These are phyloP conservation scores for Alternaria incomplexa DNA, from an alignment of 2,329 filamentous ascomycete species.

Conservation along the genomic window DNA sequence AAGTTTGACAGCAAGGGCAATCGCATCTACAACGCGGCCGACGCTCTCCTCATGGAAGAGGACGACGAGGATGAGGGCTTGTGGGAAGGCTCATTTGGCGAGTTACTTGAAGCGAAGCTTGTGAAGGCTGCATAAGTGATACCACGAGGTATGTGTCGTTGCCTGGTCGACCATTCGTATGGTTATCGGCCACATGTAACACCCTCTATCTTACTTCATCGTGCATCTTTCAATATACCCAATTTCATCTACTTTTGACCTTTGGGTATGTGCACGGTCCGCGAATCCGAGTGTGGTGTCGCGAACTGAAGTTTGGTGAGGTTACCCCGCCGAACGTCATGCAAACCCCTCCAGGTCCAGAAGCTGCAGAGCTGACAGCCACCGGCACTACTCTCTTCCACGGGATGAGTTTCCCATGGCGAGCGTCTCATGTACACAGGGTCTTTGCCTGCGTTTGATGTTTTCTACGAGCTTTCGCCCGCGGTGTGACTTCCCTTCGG, in stretches of 20 bases:
- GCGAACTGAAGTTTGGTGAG: not conserved
- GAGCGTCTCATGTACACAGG: not conserved
- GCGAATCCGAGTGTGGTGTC: not conserved
- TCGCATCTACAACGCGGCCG: conserved; percentile 72
- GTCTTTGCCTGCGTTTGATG: not conserved
- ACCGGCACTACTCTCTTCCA: not conserved
- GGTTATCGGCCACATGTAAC: not conserved
- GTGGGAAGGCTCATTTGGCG: conserved; percentile 34
- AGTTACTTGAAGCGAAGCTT: conserved; percentile 39
- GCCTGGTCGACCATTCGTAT: not conserved
- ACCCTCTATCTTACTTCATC: not conserved
- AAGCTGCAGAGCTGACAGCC: conserved; percentile 4
- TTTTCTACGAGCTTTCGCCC: not conserved
- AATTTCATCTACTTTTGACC: not conserved
- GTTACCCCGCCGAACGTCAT: conserved; percentile 30
- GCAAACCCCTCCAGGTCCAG: conserved; percentile 9
- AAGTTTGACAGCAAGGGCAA: conserved; percentile 72
- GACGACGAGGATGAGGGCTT: conserved; percentile 35
- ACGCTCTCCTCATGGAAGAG: conserved; percentile 40
- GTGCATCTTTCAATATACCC: conserved; percentile 7
- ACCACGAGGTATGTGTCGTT: not conserved
- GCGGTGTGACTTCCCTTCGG: not conserved
- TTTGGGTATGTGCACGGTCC: not conserved
- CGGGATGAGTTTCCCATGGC: not conserved
- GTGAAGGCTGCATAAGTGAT: conserved; percentile 27